Base-by-base conservation (phyloP, 352 stramenopile genomes). In the Globisporangium abappressorium region DNA sequence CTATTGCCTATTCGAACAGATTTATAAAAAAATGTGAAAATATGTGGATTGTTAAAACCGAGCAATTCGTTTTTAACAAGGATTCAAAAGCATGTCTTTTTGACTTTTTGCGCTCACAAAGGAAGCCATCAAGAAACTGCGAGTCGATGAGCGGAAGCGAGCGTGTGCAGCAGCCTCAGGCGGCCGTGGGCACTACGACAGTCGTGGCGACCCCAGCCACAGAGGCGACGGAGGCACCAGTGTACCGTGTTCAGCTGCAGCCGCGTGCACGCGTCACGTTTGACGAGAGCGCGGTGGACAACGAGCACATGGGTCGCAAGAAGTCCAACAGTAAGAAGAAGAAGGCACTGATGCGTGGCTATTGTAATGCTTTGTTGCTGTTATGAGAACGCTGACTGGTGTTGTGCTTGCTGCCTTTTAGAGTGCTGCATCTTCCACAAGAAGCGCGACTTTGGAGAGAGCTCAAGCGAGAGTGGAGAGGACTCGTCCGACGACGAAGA, bases 391-490 rank as follows among this genome's bases (percentile, higher is more conserved):
- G 34, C 36, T 64, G 8, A 54, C 36, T 54, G 22, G 26, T 47
- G n/a, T 11, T 30, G 38, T 11, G 43, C 15, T 15, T 46, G 34
- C 14, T 46, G 4, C 57, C 43, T 5, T 58, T 7, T 61, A 96
- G 88, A 93, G 68, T 98, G 93, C 79, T 98, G 93, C 71, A 90
- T 98, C 53, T 98, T 97, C 74, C 91, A 98, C 85, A 98, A 97
- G 79, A 94, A 92, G 65, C 83, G 89, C 55, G 78, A 89, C 55
- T 98, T 97, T 68, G 91, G 88, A 22, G 91, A 97, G 74, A 97
- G 90, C 75, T 97, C 90, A 33, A 97, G 90, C 56, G 92, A 97
- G 71, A 97, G 90, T 65, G 85, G 83, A 24, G 89, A 91, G 47
- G 87, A 94, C 65, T 92, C 85, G 55, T 86, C 91, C 62, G 80